phyloP scores from a whole-genome alignment of 2,329 filamentous ascomycete genomes.

The Nemania sp. region DNA sequence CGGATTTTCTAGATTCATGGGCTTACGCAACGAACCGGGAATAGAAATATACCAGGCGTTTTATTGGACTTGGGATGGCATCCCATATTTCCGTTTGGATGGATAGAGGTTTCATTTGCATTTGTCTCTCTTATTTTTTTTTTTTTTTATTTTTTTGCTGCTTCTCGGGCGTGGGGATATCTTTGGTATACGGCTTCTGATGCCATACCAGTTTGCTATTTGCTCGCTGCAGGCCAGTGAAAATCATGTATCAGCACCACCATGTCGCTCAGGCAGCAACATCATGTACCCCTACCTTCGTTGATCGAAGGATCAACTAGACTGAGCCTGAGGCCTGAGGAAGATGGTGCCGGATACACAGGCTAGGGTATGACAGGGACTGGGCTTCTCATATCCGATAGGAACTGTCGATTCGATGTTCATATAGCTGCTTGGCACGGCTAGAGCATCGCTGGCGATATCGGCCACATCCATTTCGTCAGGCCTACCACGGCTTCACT shows the following conservation, averaged over 20 bases:
- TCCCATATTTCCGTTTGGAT: constrained; percentile 14
- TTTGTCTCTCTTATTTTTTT: constrained; percentile 3
- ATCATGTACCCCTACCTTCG: constrained; percentile 22
- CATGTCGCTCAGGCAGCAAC: constrained; percentile 27
- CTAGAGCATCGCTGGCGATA: constrained; percentile 16
- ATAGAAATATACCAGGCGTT: constrained; percentile 34
- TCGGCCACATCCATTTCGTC: constrained; percentile 10
- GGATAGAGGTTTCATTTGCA: constrained; percentile 15
- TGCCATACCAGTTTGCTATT: constrained; percentile 3
- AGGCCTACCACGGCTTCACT: constrained; percentile 3
- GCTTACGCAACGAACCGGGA: constrained; percentile 23
- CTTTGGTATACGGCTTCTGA: background rate
- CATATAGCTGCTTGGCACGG: constrained; percentile 15
- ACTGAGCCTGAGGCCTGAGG: constrained; percentile 2
- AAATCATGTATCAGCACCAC: constrained; percentile 26
- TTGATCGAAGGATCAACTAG: constrained; percentile 22
- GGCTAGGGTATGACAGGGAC: constrained; percentile 11
- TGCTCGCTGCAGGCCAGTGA: constrained; percentile 24
- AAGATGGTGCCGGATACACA: constrained; percentile 1
- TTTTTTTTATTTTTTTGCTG: background rate
- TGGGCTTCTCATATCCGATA: constrained; percentile 15
- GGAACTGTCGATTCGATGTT: constrained; percentile 15
- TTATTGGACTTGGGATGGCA: constrained; percentile 5
- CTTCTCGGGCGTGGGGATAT: background rate
- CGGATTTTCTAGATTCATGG: constrained; percentile 16